phyloP scores from a whole-genome alignment of 2,329 filamentous ascomycete species.

The Arthrobotrys sphaeroides region DNA sequence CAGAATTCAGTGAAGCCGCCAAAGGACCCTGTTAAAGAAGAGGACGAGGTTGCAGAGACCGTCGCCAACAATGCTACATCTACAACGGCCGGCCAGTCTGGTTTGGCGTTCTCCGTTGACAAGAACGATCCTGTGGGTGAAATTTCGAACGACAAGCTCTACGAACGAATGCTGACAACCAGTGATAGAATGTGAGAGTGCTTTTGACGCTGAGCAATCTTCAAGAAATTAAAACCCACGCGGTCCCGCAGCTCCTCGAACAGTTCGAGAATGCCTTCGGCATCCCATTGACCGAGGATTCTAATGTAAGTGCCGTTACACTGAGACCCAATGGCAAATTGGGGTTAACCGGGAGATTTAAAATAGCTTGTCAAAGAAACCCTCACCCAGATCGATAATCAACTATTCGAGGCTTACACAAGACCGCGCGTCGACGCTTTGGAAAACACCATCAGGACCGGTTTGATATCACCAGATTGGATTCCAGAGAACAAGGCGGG shows the following conservation, averaged over 20 bases:
- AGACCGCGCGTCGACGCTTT: conserved; percentile 76
- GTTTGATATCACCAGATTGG: conserved; percentile 78
- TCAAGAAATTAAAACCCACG: conserved; percentile 79
- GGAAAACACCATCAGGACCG: conserved; percentile 74
- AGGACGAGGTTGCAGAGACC: conserved; percentile 66
- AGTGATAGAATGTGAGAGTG: conserved; percentile 81
- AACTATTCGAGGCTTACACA: conserved; percentile 92
- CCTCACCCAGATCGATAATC: conserved; percentile 85
- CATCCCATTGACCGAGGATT: conserved; percentile 92
- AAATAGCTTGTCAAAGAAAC: conserved; percentile 80
- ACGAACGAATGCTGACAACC: conserved; percentile 3
- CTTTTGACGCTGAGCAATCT: conserved; percentile 94
- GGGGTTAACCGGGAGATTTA: neutral
- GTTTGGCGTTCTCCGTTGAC: conserved; percentile 50
- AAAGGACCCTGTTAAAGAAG: conserved; percentile 68
- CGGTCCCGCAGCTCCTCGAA: conserved; percentile 86
- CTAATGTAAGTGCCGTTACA: conserved; percentile 64
- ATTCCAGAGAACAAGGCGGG: conserved; percentile 66
- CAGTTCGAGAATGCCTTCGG: conserved; percentile 95
- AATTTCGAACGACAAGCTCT: neutral
- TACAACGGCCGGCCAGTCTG: conserved; percentile 40
- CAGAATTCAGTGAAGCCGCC: conserved; percentile 87
- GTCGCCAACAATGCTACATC: conserved; percentile 53
- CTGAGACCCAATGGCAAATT: neutral
- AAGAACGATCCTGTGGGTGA: conserved; percentile 49